Evolutionary conservation across 2,329 filamentous ascomycete genomes (phyloP).

Genomic region (Apiospora malaysiana): DNA sequence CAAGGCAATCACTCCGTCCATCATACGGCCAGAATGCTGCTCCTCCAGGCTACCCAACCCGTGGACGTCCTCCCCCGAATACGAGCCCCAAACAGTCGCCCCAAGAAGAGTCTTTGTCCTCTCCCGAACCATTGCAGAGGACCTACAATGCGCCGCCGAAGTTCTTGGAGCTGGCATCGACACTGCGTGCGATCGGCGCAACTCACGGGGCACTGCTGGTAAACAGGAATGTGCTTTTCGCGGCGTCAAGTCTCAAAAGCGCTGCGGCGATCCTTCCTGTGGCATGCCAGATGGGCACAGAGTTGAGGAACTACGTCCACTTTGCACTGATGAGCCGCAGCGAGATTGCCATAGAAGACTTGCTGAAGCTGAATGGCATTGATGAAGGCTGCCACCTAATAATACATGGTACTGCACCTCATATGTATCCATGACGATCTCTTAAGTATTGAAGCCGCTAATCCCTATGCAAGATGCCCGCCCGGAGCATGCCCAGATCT

Average conservation of each 20-base stretch:
- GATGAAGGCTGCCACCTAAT: slow-evolving; percentile 70
- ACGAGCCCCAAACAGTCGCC: neutral
- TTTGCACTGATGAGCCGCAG: slow-evolving; percentile 79
- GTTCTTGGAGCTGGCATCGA: slow-evolving; percentile 68
- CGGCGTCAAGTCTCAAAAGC: slow-evolving; percentile 75
- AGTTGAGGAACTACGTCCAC: slow-evolving; percentile 77
- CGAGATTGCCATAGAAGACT: slow-evolving; percentile 69
- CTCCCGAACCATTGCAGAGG: slow-evolving; percentile 33
- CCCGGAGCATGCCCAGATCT: slow-evolving; percentile 73
- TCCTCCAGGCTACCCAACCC: neutral
- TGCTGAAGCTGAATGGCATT: slow-evolving; percentile 82
- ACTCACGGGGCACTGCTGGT: slow-evolving; percentile 56
- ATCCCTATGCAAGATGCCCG: slow-evolving; percentile 67
- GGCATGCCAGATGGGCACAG: slow-evolving; percentile 82
- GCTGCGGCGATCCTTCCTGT: slow-evolving; percentile 76
- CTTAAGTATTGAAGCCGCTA: slow-evolving; percentile 24
- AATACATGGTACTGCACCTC: slow-evolving; percentile 55
- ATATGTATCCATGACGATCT: neutral
- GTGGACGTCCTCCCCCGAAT: slow-evolving; percentile 2
- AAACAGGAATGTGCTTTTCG: slow-evolving; percentile 80
- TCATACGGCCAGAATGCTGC: slow-evolving; percentile 28
- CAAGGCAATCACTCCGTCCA: slow-evolving; percentile 45
- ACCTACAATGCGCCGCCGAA: slow-evolving; percentile 73
- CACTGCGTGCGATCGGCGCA: slow-evolving; percentile 64
- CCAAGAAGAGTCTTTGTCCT: neutral